These are phyloP conservation scores for Corynespora cassiicola DNA, from an alignment of 2,329 filamentous ascomycete species.

Conservation along the genomic window DNA sequence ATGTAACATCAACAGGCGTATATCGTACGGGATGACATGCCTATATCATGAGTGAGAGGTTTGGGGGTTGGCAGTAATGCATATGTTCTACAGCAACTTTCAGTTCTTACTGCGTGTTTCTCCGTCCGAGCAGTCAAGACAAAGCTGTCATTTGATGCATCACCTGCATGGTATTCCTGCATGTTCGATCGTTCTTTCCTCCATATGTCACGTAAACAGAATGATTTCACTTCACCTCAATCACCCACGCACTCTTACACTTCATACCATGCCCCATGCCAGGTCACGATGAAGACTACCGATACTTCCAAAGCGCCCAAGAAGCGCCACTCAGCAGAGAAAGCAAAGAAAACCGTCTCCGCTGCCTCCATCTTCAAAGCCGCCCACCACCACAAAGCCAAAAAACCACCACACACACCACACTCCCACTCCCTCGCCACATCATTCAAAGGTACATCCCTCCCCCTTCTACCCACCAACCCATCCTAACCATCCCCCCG, in stretches of 20 bases:
- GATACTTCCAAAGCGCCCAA: not conserved
- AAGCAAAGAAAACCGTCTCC: conserved; percentile 22
- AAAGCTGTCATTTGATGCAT: no score
- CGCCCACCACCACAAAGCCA: conserved; percentile 1
- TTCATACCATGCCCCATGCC: no score
- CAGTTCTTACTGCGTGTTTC: no score
- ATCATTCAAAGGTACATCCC: conserved; percentile 32
- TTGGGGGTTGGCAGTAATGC: no score
- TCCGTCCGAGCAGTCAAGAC: no score
- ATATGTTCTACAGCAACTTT: no score
- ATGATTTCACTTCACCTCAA: conserved; percentile 5
- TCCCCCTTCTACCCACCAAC: not conserved
- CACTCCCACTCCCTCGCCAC: conserved; percentile 27
- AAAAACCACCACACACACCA: conserved; percentile 4
- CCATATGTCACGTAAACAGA: no score
- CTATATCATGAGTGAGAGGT: no score
- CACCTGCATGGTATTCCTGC: no score
- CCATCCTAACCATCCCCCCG: not conserved
- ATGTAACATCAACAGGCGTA: conserved; percentile 11
- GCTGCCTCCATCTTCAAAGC: conserved; percentile 33
- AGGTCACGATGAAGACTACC: not conserved
- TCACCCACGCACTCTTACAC: no score
- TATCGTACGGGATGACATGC: no score
- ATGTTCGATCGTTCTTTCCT: no score
- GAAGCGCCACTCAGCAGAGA: not conserved